Conservation (phyloP, 768 basidiomycete species). For the Amanita subjunquillea region DNA sequence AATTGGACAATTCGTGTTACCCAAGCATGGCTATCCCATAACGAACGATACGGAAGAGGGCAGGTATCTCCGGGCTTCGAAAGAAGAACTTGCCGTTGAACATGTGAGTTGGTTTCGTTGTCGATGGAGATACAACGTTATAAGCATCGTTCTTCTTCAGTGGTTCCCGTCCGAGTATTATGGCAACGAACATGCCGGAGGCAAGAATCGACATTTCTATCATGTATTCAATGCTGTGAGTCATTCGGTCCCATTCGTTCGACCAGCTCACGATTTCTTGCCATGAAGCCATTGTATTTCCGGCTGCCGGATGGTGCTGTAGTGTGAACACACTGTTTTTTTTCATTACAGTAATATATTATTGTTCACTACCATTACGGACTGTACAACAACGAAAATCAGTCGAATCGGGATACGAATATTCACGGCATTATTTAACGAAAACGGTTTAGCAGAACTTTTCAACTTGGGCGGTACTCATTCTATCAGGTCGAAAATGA, state of each 20-base stretch:
- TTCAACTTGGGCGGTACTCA: neutral
- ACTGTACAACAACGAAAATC: neutral
- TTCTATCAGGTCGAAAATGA: neutral
- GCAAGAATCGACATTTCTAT: slow-evolving; percentile 63
- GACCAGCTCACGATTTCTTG: slow-evolving; percentile 8
- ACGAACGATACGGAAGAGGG: slow-evolving; percentile 51
- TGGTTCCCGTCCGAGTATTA: slow-evolving; percentile 76
- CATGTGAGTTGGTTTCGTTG: slow-evolving; percentile 34
- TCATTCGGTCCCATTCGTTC: neutral
- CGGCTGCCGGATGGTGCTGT: slow-evolving; percentile 23
- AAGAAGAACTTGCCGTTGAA: slow-evolving; percentile 53
- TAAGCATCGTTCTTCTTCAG: slow-evolving; percentile 19
- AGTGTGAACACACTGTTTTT: slow-evolving; percentile 11
- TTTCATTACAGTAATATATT: neutral
- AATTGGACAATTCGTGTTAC: slow-evolving; percentile 76
- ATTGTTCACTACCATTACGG: neutral
- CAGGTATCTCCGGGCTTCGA: slow-evolving; percentile 56
- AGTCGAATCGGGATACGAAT: neutral
- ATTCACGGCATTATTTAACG: neutral
- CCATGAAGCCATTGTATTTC: slow-evolving; percentile 26
- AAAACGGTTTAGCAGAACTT: neutral
- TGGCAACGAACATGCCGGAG: slow-evolving; percentile 39
- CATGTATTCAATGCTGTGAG: slow-evolving; percentile 69
- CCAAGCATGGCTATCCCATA: slow-evolving; percentile 41
- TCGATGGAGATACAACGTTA: neutral